phyloP scores from a whole-genome alignment of 164 flowering plant genomes.

The Vitis riparia region DNA sequence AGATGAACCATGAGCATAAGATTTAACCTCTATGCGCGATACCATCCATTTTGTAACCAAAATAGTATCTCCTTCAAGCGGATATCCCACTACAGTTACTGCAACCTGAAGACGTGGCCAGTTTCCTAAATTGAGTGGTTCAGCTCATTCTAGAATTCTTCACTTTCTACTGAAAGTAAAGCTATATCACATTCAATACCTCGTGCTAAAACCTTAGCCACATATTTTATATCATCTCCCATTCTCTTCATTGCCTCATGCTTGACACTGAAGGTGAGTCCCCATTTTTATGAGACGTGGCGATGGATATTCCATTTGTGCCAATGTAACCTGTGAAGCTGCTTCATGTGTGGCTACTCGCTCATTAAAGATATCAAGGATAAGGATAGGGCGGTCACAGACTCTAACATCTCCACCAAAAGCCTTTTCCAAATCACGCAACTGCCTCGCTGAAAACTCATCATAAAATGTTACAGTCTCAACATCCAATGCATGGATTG shows the following conservation, averaged over 20 bases:
- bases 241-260: conserved; percentile 96
- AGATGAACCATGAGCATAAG: not conserved
- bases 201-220: conserved; percentile 76
- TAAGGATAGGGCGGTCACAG: conserved; percentile 93
- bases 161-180: conserved; percentile 87
- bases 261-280: conserved; percentile 55
- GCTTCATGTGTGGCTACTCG: conserved; percentile 99
- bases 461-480: conserved; percentile 97
- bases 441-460: conserved; percentile 93
- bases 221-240: conserved; percentile 49
- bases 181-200: conserved; percentile 98
- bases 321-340: conserved; percentile 58
- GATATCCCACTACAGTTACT: conserved; percentile 98
- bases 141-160: conserved; percentile 88
- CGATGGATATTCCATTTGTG: too few species aligned
- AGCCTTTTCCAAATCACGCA: conserved; percentile 87
- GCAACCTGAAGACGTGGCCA: conserved; percentile 95
- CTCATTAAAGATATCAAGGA: conserved; percentile 93
- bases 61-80: conserved; percentile 98
- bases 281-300: too few species aligned
- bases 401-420: conserved; percentile 90
- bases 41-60: conserved; percentile 96
- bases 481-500: conserved; percentile 72
- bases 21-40: conserved; percentile 90
- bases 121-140: conserved; percentile 75